Evolutionary conservation across 495 filamentous ascomycete genomes (phyloP), one percentile per base, ranked within the genome.

Genomic region (Friedmanniomyces simplex): DNA sequence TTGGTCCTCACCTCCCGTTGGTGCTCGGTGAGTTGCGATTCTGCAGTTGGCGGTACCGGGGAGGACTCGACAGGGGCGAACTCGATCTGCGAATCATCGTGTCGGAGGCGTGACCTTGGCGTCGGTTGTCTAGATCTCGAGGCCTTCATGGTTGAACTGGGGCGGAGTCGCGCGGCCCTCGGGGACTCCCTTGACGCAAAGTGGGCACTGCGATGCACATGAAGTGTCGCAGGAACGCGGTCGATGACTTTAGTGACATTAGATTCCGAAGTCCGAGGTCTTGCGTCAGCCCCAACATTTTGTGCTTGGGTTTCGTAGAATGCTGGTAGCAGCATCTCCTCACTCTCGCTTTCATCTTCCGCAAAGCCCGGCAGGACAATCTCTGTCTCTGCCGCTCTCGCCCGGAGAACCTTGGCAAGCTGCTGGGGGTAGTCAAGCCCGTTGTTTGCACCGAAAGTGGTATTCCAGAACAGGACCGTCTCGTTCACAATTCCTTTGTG

Each of bases 61-160:
- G 82, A 80, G 3, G 78, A 79, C 12, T 79, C 77, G 16, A 56
- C 26, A 0, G 82, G 68, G 6, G 82, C 79, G 62, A 91, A 93
- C 45, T 88, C 75, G 32, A 91, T 75, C 59, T 91, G 87, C 5
- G 88, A 89, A 68, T 91, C 79, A 61, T 91, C 78, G 63, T 93
- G 88, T 26, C 82, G 77, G 26, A 81, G 70, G 24, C 73, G 77
- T 16, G 61, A 62, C 49, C 68, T 22, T 43, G 52, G 34, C 12
- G 4, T 37, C 13, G 49, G 49, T 16, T 37, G 18, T 25, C 6
- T 21, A 10, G 49, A 25, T 25, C 25, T 32, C 18, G 18, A 49
- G 4, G 14, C 13, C 39, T 43, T 43, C 46, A 8, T 14, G 7
- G 6, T 21, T 24, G 46, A 24, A 21, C 20, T 16, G 20, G 46